Base-by-base conservation (phyloP, 345 rosid genomes). In the Arabidopsis arenosa region DNA sequence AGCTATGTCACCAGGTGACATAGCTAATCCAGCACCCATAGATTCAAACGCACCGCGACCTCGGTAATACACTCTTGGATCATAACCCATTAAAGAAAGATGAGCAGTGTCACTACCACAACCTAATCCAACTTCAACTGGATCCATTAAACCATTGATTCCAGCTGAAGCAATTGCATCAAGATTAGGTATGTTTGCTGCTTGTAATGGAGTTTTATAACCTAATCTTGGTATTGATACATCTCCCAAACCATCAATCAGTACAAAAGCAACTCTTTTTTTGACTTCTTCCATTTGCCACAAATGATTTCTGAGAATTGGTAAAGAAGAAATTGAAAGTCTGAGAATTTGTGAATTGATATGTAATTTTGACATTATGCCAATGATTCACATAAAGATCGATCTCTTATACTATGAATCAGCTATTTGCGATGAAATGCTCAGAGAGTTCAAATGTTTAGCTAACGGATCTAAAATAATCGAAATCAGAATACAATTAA, bases 21-120 rank as follows among this genome's bases (percentile, higher is more conserved):
- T 92, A 0, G 97, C 98, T 85, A 92, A 82, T 15, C 97, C 97
- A 37, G 96, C 95, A 62, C 97, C 98, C 97, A 94, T 94, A 6
- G 98, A 94, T 77, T 94, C 98, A 66, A 94, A 92, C 0, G 98
- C 96, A 21, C 98, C 98, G 62, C 96, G 88, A 54, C 98, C 98
- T 59, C 85, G 80, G 71, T 94, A 92, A 77, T 94, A 94, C 14
- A 92, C 96, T 81, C 92, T 84, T 0, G 98, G 98, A 60, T 94
- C 85, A 84, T 92, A 94, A 67, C 97, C 97, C 83, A 92, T 65
- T 2, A 94, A 69, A 66, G 98, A 94, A 76, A 94, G 97, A 63
- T 94, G 98, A 81, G 97, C 97, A 5, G 98, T 94, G 81, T 92
- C 98, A 51, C 98, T 94, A 77, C 98, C 98, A 55, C 98, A 94